phyloP scores from a whole-genome alignment of 2,329 filamentous ascomycete species.

The Aspergillus sp. region DNA sequence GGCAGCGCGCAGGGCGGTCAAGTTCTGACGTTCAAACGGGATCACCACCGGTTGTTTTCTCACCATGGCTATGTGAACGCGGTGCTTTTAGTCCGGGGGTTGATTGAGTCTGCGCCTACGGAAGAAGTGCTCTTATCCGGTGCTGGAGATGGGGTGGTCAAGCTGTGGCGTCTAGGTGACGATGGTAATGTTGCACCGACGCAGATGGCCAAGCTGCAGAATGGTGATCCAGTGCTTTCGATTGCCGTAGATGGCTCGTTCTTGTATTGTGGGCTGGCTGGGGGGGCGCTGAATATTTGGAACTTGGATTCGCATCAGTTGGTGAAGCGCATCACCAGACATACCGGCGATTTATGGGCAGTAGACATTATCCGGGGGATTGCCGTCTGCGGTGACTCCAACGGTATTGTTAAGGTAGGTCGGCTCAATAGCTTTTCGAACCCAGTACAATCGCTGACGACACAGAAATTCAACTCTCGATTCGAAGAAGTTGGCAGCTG shows the following conservation, averaged over 20 bases:
- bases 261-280: slow-evolving; percentile 80
- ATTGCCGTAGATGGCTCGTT: slow-evolving; percentile 85
- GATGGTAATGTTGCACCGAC: slow-evolving; percentile 56
- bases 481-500: slow-evolving; percentile 73
- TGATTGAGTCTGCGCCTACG: slow-evolving; percentile 58
- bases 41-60: slow-evolving; percentile 78
- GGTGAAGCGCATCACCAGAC: slow-evolving; percentile 74
- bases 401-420: slow-evolving; percentile 73
- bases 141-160: slow-evolving; percentile 88
- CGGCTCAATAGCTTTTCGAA: background rate
- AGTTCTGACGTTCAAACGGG: slow-evolving; percentile 71
- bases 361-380: slow-evolving; percentile 79
- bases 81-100: slow-evolving; percentile 76
- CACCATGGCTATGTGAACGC: slow-evolving; percentile 96
- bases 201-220: slow-evolving; percentile 62
- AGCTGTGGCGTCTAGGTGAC: slow-evolving; percentile 75
- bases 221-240: slow-evolving; percentile 63
- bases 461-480: slow-evolving; percentile 66
- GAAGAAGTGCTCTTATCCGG: slow-evolving; percentile 81
- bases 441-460: slow-evolving; percentile 3
- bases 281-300: slow-evolving; percentile 90
- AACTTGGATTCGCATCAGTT: slow-evolving; percentile 91
- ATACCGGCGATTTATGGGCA: slow-evolving; percentile 75
- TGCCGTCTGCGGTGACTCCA: slow-evolving; percentile 82
- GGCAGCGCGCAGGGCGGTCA: slow-evolving; percentile 51